Evolutionary conservation across 345 rosid genomes (phyloP).

Genomic region (Mercurialis annua): DNA sequence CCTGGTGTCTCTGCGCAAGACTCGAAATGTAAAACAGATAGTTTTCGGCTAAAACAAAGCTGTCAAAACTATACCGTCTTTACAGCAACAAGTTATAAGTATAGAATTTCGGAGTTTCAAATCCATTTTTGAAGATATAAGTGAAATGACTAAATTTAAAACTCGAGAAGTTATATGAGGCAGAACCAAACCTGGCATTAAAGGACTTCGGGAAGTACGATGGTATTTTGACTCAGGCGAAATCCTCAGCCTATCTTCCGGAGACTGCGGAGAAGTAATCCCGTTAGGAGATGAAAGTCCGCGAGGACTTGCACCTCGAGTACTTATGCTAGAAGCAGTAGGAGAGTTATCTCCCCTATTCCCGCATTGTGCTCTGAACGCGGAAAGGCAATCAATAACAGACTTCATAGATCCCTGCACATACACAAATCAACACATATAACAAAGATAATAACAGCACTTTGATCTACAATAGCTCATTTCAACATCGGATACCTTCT

Average conservation of each 20-base stretch:
- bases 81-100: too few species aligned
- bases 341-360: slow-evolving; percentile 25
- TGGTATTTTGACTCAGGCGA: slow-evolving; percentile 50
- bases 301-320: slow-evolving; percentile 23
- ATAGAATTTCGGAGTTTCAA: too few species aligned
- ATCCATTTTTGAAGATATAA: too few species aligned
- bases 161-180: neutral
- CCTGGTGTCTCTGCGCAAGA: slow-evolving; percentile 48
- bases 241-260: slow-evolving; percentile 49
- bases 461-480: neutral
- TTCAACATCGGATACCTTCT: slow-evolving; percentile 52
- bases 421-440: neutral
- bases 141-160: too few species aligned
- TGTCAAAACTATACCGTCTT: too few species aligned
- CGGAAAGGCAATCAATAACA: slow-evolving; percentile 48
- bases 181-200: slow-evolving; percentile 37
- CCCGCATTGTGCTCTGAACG: slow-evolving; percentile 32
- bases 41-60: too few species aligned
- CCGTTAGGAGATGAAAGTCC: slow-evolving; percentile 24
- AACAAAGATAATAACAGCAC: too few species aligned
- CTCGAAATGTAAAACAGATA: neutral
- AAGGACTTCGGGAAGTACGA: slow-evolving; percentile 42
- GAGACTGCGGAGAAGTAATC: slow-evolving; percentile 33
- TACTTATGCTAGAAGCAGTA: slow-evolving; percentile 1
- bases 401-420: slow-evolving; percentile 53